phyloP scores from a whole-genome alignment of 176 grass and related monocot species.

The Poa annua region DNA sequence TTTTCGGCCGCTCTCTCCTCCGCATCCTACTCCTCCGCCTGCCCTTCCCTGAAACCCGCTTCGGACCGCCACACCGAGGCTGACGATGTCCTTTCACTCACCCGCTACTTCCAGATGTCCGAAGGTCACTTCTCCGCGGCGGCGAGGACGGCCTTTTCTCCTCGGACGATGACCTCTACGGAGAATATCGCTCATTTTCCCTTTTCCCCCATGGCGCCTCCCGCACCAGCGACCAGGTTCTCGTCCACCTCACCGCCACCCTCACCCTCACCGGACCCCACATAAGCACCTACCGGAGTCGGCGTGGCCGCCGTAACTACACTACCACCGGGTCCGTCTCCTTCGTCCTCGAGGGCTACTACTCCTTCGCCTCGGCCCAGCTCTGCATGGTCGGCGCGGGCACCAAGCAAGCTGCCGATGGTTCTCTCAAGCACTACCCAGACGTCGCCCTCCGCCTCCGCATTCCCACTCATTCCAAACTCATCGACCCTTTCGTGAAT shows the following conservation, averaged over 20 bases:
- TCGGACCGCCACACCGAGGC: neutral
- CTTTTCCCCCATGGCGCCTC: slow-evolving; percentile 31
- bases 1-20: slow-evolving; percentile 5
- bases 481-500: slow-evolving; percentile 40
- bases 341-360: slow-evolving; percentile 36
- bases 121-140: slow-evolving; percentile 52
- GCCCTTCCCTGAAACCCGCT: neutral
- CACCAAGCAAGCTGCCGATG: neutral
- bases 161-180: neutral
- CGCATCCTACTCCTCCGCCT: neutral
- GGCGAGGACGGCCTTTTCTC: slow-evolving; percentile 44
- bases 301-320: neutral
- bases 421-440: slow-evolving; percentile 12
- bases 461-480: slow-evolving; percentile 30
- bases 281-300: too few species aligned
- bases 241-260: slow-evolving; percentile 48
- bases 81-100: neutral
- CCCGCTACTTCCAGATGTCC: neutral
- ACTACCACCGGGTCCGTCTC: neutral
- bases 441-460: slow-evolving; percentile 44
- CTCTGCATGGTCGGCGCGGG: slow-evolving; percentile 63
- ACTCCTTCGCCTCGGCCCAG: neutral
- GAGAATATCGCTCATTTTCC: slow-evolving; percentile 34
- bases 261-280: slow-evolving; percentile 42
- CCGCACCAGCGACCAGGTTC: neutral